Evolutionary conservation across 1,139 yeast genomes (phyloP), one percentile per base, ranked within the genome.

Genomic region (Zygosaccharomyces sapae): DNA sequence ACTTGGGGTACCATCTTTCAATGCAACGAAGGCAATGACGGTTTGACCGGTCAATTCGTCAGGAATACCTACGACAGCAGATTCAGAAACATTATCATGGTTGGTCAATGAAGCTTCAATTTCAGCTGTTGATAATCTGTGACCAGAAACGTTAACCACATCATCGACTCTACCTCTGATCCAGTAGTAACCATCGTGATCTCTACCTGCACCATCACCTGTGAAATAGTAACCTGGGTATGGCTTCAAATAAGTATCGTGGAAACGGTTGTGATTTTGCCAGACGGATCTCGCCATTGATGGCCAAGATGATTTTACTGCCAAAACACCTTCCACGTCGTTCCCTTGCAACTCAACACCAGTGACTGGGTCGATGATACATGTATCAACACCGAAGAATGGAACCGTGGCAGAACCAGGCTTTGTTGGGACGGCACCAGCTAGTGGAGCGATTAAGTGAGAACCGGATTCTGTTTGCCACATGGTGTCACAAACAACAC

Each of bases 51-150:
- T 84, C 69, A 84, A 75, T 55, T 84, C 92, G 64, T 84, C 89
- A 31, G 86, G 83, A 69, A 92, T 98, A 70, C 98, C 98, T 51
- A 92, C 98, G 25, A 97, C 89, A 58, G 98, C 98, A 61, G 92
- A 78, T 65, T 84, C 92, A 18, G 83, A 86, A 45, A 84, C 90
- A 55, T 76, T 68, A 33, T 74, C 72, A 63, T 83, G 86, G 67
- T 83, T 87, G 56, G 83, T 77, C 52, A 84, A 71, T 2, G 90
- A 89, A 44, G 89, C 87, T 64, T 84, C 92, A 53, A 84, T 83
- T 69, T 84, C 92, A 9, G 92, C 90, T 33, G 92, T 84, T 6
- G 89, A 83, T 58, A 84, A 73, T 64, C 92, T 72, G 69, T 84
- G 92, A 42, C 90, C 92, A 37, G 87, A 81, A 34, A 84, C 90